Evolutionary conservation across 2,329 filamentous ascomycete genomes (phyloP), one percentile per base, ranked within the genome.

Genomic region (Mollisia scopiformis): DNA sequence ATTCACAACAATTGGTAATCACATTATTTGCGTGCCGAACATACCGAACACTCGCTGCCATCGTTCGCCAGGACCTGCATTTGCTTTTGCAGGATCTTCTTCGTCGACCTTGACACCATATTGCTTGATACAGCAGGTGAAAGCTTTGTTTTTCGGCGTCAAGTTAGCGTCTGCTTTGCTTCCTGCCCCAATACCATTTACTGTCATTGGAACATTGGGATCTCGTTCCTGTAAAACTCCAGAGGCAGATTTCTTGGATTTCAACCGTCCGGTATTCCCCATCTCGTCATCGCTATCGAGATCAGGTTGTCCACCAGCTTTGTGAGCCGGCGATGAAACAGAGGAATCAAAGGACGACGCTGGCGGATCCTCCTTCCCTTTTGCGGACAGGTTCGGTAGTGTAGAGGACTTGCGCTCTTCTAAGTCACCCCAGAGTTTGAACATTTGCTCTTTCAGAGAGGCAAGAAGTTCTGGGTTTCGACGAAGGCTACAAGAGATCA

Each of bases 361-460:
- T 35, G 61, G 53, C 16, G 35, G n/a, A n/a, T 47, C 43, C 28
- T 58, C 55, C 21, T 16, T 30, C 28, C 5, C 21, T 4, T 43
- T 55, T 23, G 39, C n/a, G 21, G 57, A 46, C 43, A 53, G 59
- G 21, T 30, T 74, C 60, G 68, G 62, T 21, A 74, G 66, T 2
- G 73, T 68, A n/a, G 68, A 72, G 2, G 70, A 69, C 71, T 90
- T 92, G 51, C 78, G 74, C 72, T 96, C 92, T 71, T 93, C 88
- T 1, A 97, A 79, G 62, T 97, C 85, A 1, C 94, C 94, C 93
- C 94, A 98, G 1, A 97, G 79, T 35, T 86, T 78, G 72, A 89
- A 94, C 58, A 97, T 79, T 67, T 84, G 88, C 67, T 96, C 85
- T 54, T 85, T 83, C 4, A 97, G 76, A 6, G 73, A 64, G 2